Evolutionary conservation across 2,329 filamentous ascomycete genomes (phyloP).

Genomic region (Arthroderma sp.): DNA sequence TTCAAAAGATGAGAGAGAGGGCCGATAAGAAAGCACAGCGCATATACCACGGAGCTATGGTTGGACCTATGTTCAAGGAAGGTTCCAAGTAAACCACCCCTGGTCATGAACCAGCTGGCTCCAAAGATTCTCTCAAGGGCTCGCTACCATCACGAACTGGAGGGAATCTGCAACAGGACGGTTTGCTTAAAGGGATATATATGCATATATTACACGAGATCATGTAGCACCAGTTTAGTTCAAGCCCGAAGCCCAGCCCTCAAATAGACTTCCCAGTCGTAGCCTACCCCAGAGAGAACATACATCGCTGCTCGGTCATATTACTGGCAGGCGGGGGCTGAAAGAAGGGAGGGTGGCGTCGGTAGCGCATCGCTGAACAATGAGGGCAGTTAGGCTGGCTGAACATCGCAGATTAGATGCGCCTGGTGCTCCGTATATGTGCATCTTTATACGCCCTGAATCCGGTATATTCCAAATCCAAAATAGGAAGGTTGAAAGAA

Average conservation of each 20-base stretch:
- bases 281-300: too few species aligned
- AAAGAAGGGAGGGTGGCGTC: too few species aligned
- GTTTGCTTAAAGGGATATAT: neutral
- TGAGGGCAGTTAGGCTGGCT: too few species aligned
- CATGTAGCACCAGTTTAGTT: neutral
- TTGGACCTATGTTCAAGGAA: neutral
- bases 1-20: too few species aligned
- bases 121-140: neutral
- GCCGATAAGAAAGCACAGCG: too few species aligned
- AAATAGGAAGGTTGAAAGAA: too few species aligned
- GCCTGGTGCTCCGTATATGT: too few species aligned
- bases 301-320: neutral
- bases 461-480: too few species aligned
- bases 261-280: neutral
- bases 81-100: neutral
- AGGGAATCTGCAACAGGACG: neutral
- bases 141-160: neutral
- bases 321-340: too few species aligned
- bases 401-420: too few species aligned
- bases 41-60: neutral
- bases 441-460: too few species aligned
- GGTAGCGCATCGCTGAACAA: too few species aligned
- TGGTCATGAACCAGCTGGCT: neutral
- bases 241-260: neutral
- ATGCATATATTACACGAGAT: neutral